Evolutionary conservation across 1,284 basidiomycete genomes (phyloP), one percentile per base, ranked within the genome.

Genomic region (Moesziomyces sp.): DNA sequence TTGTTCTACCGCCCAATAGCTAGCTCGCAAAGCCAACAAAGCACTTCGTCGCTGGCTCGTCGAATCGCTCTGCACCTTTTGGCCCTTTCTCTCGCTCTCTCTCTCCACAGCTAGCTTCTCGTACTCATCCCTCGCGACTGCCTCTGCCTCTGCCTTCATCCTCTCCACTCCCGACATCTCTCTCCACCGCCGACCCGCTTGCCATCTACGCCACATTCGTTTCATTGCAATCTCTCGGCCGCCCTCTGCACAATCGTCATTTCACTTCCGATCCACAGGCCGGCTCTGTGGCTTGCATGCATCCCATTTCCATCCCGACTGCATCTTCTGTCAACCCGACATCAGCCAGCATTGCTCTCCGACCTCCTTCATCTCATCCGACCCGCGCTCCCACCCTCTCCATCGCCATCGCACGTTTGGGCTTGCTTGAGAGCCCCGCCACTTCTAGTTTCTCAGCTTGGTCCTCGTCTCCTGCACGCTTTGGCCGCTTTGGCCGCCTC

Each of bases 241-340:
- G 26, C 16, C 21, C 24, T 42, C 35, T 47, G 16, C 44, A 24
- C 28, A 19, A 11, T 24, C 23, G 24, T 28, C 47, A 46, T 19
- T 46, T n/a, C 40, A 40, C 26, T n/a, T 46, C 58, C 49, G 19
- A 28, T 46, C 44, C 48, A 62, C 66, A 69, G 66, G 59, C 66
- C 18, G 60, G 60, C 46, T 69, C 66, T 69, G 66, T 69, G 59
- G 58, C 63, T 56, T 56, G 58, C 59, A 59, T 63, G 51, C 52
- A 26, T 50, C 44, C 24, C 44, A 47, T 26, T 34, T 51, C 38
- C 40, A 47, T 21, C 21, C 47, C 46, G 50, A 57, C 50, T 23
- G 46, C n/a, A 23, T 42, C 30, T 46, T 38, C 28, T 48, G 44
- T 16, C 44, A 23, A 26, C 34, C 23, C 26, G 6, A 28, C 10